Evolutionary conservation across 768 basidiomycete species (phyloP).

Genomic region (Boletellus sp.): DNA sequence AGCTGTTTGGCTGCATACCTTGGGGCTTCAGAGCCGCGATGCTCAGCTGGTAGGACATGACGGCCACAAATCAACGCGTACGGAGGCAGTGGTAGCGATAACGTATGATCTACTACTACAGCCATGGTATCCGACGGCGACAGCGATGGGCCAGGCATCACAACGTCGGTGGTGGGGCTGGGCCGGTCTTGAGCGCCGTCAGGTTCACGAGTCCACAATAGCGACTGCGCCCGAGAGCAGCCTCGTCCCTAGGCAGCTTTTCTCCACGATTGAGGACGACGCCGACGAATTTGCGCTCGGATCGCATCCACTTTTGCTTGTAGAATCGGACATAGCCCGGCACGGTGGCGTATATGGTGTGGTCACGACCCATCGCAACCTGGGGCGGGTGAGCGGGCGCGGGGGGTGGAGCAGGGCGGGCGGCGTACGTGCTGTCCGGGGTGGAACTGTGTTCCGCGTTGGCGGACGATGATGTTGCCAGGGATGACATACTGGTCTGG

Average conservation of each 20-base stretch:
- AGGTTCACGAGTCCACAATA: slow-evolving; percentile 77
- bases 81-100: slow-evolving; percentile 12
- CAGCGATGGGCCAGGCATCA: slow-evolving; percentile 1
- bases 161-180: slow-evolving; percentile 6
- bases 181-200: slow-evolving; percentile 31
- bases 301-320: slow-evolving; percentile 70
- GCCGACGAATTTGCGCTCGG: slow-evolving; percentile 78
- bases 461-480: slow-evolving; percentile 94
- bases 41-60: slow-evolving; percentile 37
- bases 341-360: slow-evolving; percentile 86
- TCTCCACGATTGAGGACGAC: slow-evolving; percentile 82
- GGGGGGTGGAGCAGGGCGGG: not conserved
- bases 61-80: slow-evolving; percentile 1
- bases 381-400: slow-evolving; percentile 31
- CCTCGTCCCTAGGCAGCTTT: slow-evolving; percentile 79
- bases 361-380: slow-evolving; percentile 91
- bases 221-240: slow-evolving; percentile 71
- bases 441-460: slow-evolving; percentile 90
- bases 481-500: slow-evolving; percentile 88
- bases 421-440: slow-evolving; percentile 87
- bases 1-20: slow-evolving; percentile 27
- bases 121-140: slow-evolving; percentile 9
- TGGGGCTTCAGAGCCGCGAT: slow-evolving; percentile 38
- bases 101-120: slow-evolving; percentile 15
- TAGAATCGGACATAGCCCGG: slow-evolving; percentile 96